Evolutionary conservation across 2,329 filamentous ascomycete species (phyloP).

Genomic region (Peltaster fructicola): DNA sequence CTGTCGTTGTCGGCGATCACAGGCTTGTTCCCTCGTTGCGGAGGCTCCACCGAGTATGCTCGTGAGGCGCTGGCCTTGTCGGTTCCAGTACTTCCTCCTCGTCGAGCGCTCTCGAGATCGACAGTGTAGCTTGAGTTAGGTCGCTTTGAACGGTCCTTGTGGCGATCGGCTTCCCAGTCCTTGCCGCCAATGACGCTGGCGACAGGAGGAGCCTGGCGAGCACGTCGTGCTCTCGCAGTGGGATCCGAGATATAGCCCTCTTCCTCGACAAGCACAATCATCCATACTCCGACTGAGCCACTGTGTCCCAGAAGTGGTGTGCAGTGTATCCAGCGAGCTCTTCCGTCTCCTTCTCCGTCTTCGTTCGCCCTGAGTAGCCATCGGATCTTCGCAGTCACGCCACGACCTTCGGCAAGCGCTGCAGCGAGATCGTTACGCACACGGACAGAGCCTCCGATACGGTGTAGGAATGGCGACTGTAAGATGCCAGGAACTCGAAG

Average conservation of each 20-base stretch:
- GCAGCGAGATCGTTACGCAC: conserved; percentile 35
- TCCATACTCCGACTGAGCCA: conserved; percentile 57
- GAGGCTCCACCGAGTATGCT: too few species aligned
- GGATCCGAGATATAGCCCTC: conserved; percentile 11
- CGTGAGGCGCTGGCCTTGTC: too few species aligned
- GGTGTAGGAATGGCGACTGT: conserved; percentile 30
- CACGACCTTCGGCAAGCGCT: conserved; percentile 50
- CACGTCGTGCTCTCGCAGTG: conserved; percentile 16
- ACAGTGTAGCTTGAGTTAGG: too few species aligned
- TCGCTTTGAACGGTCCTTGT: too few species aligned
- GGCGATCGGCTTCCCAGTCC: conserved; percentile 16
- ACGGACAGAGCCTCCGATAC: conserved; percentile 32
- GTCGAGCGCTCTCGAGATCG: too few species aligned
- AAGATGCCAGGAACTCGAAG: conserved; percentile 32
- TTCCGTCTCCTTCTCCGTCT: conserved; percentile 33
- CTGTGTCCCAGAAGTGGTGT: conserved; percentile 52
- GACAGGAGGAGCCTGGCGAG: conserved; percentile 20
- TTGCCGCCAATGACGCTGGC: conserved; percentile 17
- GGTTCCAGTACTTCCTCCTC: too few species aligned
- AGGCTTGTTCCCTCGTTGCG: too few species aligned
- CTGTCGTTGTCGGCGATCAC: too few species aligned
- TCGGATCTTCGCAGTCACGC: conserved; percentile 56
- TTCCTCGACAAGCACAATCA: conserved; percentile 57
- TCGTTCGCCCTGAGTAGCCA: conserved; percentile 39
- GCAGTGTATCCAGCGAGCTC: conserved; percentile 59